Percentiles rank a stretch among this genome's conserved stretches.
phyloP scores from a whole-genome alignment of 768 basidiomycete species.

The Austroboletus eburneus region DNA sequence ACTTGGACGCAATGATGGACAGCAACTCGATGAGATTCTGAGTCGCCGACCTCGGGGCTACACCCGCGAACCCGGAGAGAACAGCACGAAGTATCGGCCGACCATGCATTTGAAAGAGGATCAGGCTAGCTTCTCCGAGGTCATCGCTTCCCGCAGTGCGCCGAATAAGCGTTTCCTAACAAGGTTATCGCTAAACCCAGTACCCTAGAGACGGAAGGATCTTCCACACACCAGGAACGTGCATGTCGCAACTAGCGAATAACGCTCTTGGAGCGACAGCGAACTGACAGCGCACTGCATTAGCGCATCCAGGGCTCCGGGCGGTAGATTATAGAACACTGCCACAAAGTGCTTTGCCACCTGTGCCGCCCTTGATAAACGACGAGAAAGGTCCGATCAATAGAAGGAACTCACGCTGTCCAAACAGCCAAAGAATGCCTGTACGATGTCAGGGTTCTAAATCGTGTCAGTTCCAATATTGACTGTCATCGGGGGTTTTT shows the following conservation, averaged over 20 bases:
- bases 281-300: slow-evolving; percentile 67
- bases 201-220: not conserved
- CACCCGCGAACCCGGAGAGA: slow-evolving; percentile 75
- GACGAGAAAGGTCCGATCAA: not conserved
- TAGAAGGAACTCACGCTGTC: slow-evolving; percentile 51
- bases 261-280: slow-evolving; percentile 74
- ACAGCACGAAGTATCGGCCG: slow-evolving; percentile 66
- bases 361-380: slow-evolving; percentile 14
- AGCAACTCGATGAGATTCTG: slow-evolving; percentile 84
- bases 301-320: slow-evolving; percentile 59
- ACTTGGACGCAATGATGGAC: slow-evolving; percentile 57
- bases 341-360: slow-evolving; percentile 57
- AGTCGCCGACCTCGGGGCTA: slow-evolving; percentile 78
- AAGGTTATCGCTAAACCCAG: not conserved
- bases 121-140: slow-evolving; percentile 49
- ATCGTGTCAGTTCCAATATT: slow-evolving; percentile 6
- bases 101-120: slow-evolving; percentile 55
- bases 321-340: slow-evolving; percentile 59
- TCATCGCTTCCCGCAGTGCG: slow-evolving; percentile 62
- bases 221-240: slow-evolving; percentile 67
- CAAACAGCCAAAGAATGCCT: slow-evolving; percentile 82
- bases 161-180: slow-evolving; percentile 58
- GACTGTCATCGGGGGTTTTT: slow-evolving; percentile 2
- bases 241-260: slow-evolving; percentile 77
- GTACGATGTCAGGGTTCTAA: slow-evolving; percentile 90